Conservation (phyloP, 2,329 filamentous ascomycete genomes). For the Fusarium armeniacum region DNA sequence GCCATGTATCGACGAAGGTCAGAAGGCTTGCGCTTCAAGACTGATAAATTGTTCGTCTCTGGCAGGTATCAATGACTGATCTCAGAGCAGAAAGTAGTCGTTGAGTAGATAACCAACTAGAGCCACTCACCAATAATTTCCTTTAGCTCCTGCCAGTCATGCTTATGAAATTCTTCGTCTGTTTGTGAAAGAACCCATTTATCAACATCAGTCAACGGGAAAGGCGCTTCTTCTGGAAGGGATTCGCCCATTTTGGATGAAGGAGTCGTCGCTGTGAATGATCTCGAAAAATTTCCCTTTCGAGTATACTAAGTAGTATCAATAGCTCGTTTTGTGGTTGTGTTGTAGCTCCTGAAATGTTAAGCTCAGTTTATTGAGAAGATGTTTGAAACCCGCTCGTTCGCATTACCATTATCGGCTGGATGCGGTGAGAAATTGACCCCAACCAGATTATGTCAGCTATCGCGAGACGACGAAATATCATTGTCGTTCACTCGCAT, state of each 20-base stretch:
- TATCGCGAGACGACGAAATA: constrained; percentile 9
- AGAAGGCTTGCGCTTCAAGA: constrained; percentile 83
- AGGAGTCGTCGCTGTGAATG: constrained; percentile 8
- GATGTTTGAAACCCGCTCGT: constrained; percentile 19
- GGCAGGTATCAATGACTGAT: constrained; percentile 30
- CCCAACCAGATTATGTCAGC: constrained; percentile 45
- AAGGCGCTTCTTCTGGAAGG: constrained; percentile 61
- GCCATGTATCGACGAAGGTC: constrained; percentile 84
- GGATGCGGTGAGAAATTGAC: constrained; percentile 38
- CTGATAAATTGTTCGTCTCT: constrained; percentile 74
- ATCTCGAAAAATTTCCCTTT: background rate
- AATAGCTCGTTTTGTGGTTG: constrained; percentile 1
- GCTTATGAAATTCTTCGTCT: constrained; percentile 78
- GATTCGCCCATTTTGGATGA: constrained; percentile 58
- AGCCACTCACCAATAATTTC: constrained; percentile 71
- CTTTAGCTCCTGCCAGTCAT: constrained; percentile 81
- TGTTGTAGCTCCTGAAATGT: constrained; percentile 2
- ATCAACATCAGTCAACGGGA: constrained; percentile 72
- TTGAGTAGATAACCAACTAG: constrained; percentile 9
- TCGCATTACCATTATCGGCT: constrained; percentile 4
- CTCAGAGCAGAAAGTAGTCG: constrained; percentile 1
- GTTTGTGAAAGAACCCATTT: constrained; percentile 71
- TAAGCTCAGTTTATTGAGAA: background rate
- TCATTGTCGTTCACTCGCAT: constrained; percentile 7
- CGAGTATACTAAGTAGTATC: background rate